phyloP scores from a whole-genome alignment of 495 filamentous ascomycete genomes.

The Penicillium daleae region DNA sequence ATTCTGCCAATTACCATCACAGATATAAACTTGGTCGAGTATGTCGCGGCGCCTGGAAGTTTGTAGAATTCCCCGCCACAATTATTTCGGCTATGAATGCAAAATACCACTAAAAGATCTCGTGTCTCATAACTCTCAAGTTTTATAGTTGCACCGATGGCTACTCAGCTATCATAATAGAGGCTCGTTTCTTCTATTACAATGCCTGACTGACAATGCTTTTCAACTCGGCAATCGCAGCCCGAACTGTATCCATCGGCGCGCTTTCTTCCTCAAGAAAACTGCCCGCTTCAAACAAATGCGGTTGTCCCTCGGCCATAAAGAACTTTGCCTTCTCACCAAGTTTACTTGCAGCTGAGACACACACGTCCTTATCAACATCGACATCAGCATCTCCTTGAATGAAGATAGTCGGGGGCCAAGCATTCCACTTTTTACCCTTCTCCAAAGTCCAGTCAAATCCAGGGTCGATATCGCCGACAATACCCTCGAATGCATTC shows the following conservation, averaged over 20 bases:
- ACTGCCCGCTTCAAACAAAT: conserved; percentile 6
- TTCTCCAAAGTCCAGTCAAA: conserved; percentile 2
- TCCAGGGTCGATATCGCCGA: conserved; percentile 1
- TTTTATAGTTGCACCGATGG: background rate
- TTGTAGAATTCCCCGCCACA: no score
- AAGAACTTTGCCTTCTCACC: conserved; percentile 3
- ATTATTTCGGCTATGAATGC: no score
- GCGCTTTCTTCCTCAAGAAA: background rate
- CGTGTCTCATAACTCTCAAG: background rate
- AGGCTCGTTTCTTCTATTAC: no score
- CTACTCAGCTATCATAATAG: background rate
- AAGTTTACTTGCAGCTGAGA: background rate
- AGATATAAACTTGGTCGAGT: no score
- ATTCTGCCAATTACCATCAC: no score
- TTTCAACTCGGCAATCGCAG: background rate
- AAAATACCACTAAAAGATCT: no score
- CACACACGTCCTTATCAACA: conserved; percentile 8
- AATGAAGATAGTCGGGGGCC: conserved; percentile 1
- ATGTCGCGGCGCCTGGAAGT: no score
- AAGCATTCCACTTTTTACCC: conserved; percentile 2
- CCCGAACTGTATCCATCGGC: background rate
- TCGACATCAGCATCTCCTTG: conserved; percentile 3
- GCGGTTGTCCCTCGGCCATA: conserved; percentile 2
- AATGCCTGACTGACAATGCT: background rate
- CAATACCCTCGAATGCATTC: background rate